Base-by-base conservation (phyloP, 352 stramenopile species). In the Hyaloperonospora brassicae region DNA sequence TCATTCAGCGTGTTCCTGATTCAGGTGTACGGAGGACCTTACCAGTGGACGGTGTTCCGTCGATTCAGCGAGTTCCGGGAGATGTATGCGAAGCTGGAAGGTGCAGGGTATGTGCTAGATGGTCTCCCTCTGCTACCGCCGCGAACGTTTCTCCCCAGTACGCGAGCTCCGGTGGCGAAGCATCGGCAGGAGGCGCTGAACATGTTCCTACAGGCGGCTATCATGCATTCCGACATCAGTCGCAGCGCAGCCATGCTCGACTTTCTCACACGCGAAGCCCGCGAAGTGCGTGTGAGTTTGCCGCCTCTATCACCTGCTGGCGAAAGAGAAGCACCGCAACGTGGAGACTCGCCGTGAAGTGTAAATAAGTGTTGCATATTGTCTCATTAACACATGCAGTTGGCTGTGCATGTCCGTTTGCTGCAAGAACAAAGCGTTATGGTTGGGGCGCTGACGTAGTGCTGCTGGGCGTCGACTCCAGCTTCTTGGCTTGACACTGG, bases 1-100 rank as follows among this genome's bases (percentile, higher is more conserved):
- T 89, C 80, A 31, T 93, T 93, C 62, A 87, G 73, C 34, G 81
- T 93, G 9, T 93, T 87, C 36, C 80, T 89, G 57, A 70, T 93
- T 36, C 70, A 88, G 61, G 81, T 91, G 27, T 89, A 89, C 42
- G 84, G 84, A 34, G 84, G 81, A 1, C 81, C 81, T 31, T 93
- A 93, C 52, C 81, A 91, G 54, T 93, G 84, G 84, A 84, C 72
- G 4, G 78, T 91, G 10, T 93, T 84, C 52, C 84, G 84, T n/a
- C 79, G 84, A 11, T 93, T 87, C 53, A 91, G 78, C 51, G 79
- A 93, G 55, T 92, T 93, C 50, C 77, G 81, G 3, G 71, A 74
- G 21, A 45, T 93, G 9, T 73, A 77, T 44, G 58, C 61, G 2
- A 62, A 52, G 21, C 66, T 93, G 5, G 70, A 84, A 48, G 57